Percentiles rank a stretch among this genome's conserved stretches.
Evolutionary conservation across 208 protist species (phyloP).

Genomic region (Acanthamoeba sp.): DNA sequence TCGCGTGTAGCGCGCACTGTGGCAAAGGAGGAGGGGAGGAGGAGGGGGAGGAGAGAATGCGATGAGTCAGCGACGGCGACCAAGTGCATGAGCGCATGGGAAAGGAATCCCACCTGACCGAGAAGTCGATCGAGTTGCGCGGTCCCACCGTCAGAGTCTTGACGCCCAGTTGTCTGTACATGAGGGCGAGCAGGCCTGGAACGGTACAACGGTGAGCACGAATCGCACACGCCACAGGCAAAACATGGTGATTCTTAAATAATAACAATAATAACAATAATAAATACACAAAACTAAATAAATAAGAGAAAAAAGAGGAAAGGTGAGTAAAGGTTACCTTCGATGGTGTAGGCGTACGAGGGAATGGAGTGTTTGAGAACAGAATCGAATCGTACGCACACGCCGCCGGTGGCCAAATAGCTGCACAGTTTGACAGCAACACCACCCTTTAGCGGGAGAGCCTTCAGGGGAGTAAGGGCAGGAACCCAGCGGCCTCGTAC

Average conservation of each 20-base stretch:
- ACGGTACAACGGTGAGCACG: background rate
- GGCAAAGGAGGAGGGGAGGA: too few species aligned
- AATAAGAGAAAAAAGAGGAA: background rate
- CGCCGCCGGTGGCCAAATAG: background rate
- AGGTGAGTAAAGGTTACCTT: background rate
- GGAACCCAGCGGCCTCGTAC: too few species aligned
- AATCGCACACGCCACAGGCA: too few species aligned
- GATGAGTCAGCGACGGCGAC: background rate
- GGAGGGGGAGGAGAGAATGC: background rate
- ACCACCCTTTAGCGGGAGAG: too few species aligned
- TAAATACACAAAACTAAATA: too few species aligned
- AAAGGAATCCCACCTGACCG: background rate
- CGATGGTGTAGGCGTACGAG: background rate
- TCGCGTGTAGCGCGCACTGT: background rate
- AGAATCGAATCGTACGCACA: slow-evolving; percentile 6
- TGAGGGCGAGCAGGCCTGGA: slow-evolving; percentile 11
- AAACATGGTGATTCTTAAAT: too few species aligned
- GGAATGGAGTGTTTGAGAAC: slow-evolving; percentile 4
- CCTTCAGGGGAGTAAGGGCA: background rate
- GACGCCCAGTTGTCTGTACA: slow-evolving; percentile 33
- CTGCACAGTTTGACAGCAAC: background rate
- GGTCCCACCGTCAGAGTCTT: background rate
- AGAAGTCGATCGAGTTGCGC: background rate
- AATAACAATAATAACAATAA: background rate
- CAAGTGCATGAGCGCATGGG: background rate